Base-by-base conservation (phyloP, 352 stramenopile genomes). In the Pythium phragmiticola region DNA sequence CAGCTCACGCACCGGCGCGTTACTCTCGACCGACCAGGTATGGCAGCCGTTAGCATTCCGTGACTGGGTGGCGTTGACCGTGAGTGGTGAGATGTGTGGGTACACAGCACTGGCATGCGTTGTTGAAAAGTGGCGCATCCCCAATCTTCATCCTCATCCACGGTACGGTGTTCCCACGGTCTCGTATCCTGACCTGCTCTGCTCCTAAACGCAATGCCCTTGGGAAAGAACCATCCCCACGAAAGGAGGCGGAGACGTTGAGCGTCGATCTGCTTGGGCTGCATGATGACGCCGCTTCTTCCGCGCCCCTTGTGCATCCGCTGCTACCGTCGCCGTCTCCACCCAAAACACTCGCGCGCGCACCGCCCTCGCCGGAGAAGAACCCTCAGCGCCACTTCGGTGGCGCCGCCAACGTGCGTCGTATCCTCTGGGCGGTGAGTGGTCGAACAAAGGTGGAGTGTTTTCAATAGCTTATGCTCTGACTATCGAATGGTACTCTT, bases 121-220 rank as follows among this genome's bases (percentile, higher is more conserved):
- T 68, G 12, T 28, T 63, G 14, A 21, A 59, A 13, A 56, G 62
- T 34, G 47, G 50, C 19, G 48, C n/a, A 4, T 47, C 63, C 7
- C 61, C 63, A 7, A 52, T 70, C 56, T 70, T 62, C 21, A 52
- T 67, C 37, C 60, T 67, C 43, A 61, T 67, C 33, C 26, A 66
- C 39, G 59, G 59, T 66, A 42, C 17, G 41, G 13, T 23, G 7
- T 17, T n/a, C 26, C 13, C 26, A 23, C 48, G 7, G 16, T 19
- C 9, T 30, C 4, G 16, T n/a, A 30, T 30, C 1, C 26, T 30
- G 26, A 30, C 26, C 26, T 19, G 7, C 16, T 30, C 26, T 19
- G 7, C 16, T 30, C 45, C 19, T 5, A 50, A 50, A 50, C n/a
- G n/a, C 45, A 14, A 8, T 33, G 34, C n/a, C 4, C n/a, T 33